Percentiles rank a stretch among this genome's conserved stretches.
Evolutionary conservation across 192 early-diverging fungal species (phyloP).

Genomic region (Paraglomus brasilianum): DNA sequence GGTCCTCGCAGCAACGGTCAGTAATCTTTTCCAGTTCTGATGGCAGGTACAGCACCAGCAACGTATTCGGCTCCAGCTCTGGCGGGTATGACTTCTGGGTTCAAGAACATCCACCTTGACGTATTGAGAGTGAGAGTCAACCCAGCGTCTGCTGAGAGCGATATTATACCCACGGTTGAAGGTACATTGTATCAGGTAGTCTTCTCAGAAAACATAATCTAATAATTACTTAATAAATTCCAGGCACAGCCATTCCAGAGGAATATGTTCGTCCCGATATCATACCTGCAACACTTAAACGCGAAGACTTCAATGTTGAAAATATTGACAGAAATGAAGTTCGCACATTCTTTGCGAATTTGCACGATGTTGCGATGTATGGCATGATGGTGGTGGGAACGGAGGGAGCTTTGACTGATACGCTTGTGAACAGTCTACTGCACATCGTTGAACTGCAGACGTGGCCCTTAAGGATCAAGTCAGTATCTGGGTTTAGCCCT

Average conservation of each 20-base stretch:
- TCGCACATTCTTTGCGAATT: conserved; percentile 12
- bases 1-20: no score
- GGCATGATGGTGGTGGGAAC: neutral
- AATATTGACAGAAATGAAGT: conserved; percentile 2
- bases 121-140: neutral
- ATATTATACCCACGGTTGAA: conserved; percentile 1
- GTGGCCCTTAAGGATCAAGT: conserved; percentile 11
- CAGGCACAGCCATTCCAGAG: neutral
- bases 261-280: neutral
- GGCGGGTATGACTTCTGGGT: no score
- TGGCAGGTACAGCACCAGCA: no score
- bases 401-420: conserved; percentile 19
- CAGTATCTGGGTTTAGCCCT: neutral
- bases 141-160: conserved; percentile 7
- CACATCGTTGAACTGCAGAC: conserved; percentile 8
- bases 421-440: conserved; percentile 12
- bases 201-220: neutral
- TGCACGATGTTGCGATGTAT: conserved; percentile 7
- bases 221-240: neutral
- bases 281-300: neutral
- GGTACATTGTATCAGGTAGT: neutral
- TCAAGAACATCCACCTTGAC: no score
- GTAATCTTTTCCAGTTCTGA: no score
- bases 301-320: neutral
- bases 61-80: no score